Base-by-base conservation (phyloP, 768 basidiomycete species). In the Russula sp. region DNA sequence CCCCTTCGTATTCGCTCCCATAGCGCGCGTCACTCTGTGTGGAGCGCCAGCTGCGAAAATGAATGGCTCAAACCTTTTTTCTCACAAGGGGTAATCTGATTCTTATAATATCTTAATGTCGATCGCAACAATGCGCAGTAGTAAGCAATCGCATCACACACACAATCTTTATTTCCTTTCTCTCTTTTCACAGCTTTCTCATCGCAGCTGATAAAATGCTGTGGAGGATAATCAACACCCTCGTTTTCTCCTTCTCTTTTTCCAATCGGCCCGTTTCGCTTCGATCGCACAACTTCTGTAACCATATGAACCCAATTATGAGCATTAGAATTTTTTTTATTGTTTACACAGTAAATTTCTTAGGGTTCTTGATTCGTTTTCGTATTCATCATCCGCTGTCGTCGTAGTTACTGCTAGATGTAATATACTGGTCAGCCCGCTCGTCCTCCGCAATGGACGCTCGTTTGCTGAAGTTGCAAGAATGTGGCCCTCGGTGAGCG, bases 1-100 rank as follows among this genome's bases (percentile, higher is more conserved):
- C 65, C 5, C 68, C 68, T 20, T 68, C 57, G 28, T 68, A 67
- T 16, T 65, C 66, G 8, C 48, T 65, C 24, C 63, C 66, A 0
- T 57, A 61, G 42, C 8, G 42, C 28, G 40, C 40, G 6, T 18
- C 14, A 20, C 44, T 18, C 28, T 5, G 34, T 46, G 5, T 32
- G 18, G 26, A 20, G 5, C 38, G 11, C 28, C 22, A 26, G 13
- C 32, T 8, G 28, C 32, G 8, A 26, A 52, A 53, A 34, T 46
- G 20, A 46, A 46, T 46, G n/a, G 44, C 44, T 22, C 20, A 46
- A 22, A 8, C 42, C 42, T n/a, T 46, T 46, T 1, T n/a, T 13
- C 16, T 22, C 6, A 20, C 13, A 16, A 2, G 34, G 18, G 54
- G 34, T 24, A 26, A 30, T 40, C 26, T 36, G n/a, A 48, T 48